Evolutionary conservation across 2,329 filamentous ascomycete species (phyloP).

Genomic region (Trichoderma cornu-damae): DNA sequence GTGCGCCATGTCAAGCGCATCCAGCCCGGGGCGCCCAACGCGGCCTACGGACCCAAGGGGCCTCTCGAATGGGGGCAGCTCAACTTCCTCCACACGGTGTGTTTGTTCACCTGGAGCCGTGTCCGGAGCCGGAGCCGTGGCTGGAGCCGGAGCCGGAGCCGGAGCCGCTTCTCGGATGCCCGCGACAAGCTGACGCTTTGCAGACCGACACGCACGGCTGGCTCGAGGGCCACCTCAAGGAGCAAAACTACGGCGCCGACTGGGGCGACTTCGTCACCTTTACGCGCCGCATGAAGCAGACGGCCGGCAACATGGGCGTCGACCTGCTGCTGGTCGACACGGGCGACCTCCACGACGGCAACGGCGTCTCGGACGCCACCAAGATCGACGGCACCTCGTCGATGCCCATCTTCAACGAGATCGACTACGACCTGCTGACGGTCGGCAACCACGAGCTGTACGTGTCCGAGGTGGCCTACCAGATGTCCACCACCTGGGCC

Average conservation of each 20-base stretch:
- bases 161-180: too few species aligned
- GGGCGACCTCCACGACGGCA: constrained; percentile 62
- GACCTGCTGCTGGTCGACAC: constrained; percentile 58
- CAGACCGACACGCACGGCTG: constrained; percentile 57
- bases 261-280: constrained; percentile 63
- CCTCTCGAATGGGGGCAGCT: constrained; percentile 58
- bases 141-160: too few species aligned
- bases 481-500: constrained; percentile 55
- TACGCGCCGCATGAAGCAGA: constrained; percentile 53
- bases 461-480: constrained; percentile 55
- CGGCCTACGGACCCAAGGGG: constrained; percentile 39
- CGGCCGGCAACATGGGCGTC: constrained; percentile 51
- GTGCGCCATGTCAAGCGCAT: constrained; percentile 46
- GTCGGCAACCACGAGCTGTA: constrained; percentile 62
- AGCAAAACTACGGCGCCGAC: constrained; percentile 59
- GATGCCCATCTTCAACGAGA: constrained; percentile 41
- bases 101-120: too few species aligned
- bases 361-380: constrained; percentile 57
- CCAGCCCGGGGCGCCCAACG: constrained; percentile 42
- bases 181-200: too few species aligned
- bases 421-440: constrained; percentile 40
- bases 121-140: too few species aligned
- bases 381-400: constrained; percentile 51
- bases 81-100: constrained; percentile 55
- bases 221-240: constrained; percentile 56